These are phyloP conservation scores for Stipa capillata DNA, from an alignment of 176 grass and related monocot genomes.

Conservation along the genomic window DNA sequence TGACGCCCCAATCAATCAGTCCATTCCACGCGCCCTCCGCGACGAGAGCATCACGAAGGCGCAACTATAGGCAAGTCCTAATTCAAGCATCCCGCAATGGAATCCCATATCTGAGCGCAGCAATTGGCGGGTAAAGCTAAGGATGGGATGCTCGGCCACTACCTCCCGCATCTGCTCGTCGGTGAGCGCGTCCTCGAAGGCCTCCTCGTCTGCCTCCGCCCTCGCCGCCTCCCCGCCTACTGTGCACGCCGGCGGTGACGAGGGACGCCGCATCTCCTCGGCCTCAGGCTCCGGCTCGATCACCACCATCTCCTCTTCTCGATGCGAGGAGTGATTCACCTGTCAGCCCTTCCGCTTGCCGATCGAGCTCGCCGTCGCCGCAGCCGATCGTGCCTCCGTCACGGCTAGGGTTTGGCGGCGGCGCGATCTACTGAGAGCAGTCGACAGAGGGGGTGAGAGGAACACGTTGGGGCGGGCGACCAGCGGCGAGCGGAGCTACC, in stretches of 20 bases:
- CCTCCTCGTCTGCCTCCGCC: slow-evolving; percentile 33
- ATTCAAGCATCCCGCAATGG: background rate
- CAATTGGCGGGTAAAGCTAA: background rate
- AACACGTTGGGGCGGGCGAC: no score
- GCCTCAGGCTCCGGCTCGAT: slow-evolving; percentile 49
- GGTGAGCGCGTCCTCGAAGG: slow-evolving; percentile 77
- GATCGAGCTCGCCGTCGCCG: background rate
- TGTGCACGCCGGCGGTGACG: background rate
- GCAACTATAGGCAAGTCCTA: background rate
- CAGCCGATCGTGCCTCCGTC: no score
- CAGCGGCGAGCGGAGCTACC: no score
- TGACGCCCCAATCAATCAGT: no score
- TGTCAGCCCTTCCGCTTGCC: background rate
- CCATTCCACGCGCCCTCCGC: no score
- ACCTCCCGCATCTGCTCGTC: slow-evolving; percentile 80
- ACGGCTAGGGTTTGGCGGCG: no score
- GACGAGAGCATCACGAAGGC: no score
- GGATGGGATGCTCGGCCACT: background rate
- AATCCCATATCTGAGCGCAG: background rate
- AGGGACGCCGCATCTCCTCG: background rate
- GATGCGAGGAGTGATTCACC: background rate
- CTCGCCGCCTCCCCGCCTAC: background rate
- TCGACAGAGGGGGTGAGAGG: no score
- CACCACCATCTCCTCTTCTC: slow-evolving; percentile 39
- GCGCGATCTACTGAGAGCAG: no score